Conservation (phyloP, 164 flowering plant genomes). For the Aristolochia californica region DNA sequence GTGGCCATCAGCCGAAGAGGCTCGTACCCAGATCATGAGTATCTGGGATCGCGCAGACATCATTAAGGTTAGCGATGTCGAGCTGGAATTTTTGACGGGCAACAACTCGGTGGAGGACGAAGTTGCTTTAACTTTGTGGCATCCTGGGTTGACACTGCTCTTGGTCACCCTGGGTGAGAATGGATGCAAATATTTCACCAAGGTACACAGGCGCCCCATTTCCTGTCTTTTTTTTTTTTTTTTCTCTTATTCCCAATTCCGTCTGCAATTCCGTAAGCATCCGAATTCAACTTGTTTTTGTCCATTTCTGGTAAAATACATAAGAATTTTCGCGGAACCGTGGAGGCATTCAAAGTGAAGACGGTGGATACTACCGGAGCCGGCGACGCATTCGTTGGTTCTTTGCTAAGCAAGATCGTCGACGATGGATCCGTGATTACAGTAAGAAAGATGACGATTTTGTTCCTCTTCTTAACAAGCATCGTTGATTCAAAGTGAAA, state of each 20-base stretch:
- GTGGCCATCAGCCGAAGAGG: constrained; percentile 83
- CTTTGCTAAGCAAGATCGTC: constrained; percentile 58
- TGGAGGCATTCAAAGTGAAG: constrained; percentile 53
- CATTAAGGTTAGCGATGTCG: constrained; percentile 79
- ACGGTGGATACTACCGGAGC: constrained; percentile 96
- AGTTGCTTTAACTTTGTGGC: constrained; percentile 70
- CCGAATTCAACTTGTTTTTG: not conserved
- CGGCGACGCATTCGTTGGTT: constrained; percentile 86
- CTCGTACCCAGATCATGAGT: constrained; percentile 76
- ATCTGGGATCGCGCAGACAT: constrained; percentile 86
- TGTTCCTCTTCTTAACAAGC: not conserved
- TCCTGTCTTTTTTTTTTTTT: not conserved
- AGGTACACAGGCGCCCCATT: constrained; percentile 29
- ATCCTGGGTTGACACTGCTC: constrained; percentile 57
- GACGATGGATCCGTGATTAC: constrained; percentile 53
- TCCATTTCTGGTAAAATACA: not conserved
- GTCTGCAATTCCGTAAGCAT: not conserved
- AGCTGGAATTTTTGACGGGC: constrained; percentile 74
- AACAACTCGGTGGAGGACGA: constrained; percentile 45
- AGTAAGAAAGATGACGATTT: constrained; percentile 22
- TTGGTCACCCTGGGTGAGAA: constrained; percentile 78
- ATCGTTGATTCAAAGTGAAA: not conserved
- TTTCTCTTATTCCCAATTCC: not conserved
- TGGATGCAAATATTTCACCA: constrained; percentile 87
- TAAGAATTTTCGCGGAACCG: constrained; percentile 67